Conservation (phyloP, 2,329 filamentous ascomycete species). For the Diplodia intermedia region DNA sequence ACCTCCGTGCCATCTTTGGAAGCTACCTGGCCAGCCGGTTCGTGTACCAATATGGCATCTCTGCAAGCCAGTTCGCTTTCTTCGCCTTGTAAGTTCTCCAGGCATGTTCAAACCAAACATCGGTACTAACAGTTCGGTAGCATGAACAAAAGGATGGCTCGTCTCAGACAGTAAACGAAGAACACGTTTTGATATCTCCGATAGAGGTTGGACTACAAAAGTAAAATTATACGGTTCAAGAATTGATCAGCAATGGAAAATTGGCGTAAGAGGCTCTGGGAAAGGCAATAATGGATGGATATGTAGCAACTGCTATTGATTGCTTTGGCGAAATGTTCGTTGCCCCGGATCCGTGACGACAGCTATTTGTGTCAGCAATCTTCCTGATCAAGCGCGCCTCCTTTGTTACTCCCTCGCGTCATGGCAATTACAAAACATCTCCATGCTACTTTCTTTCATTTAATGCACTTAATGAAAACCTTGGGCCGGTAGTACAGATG, state of each 20-base stretch:
- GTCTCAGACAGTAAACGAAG: constrained; percentile 2
- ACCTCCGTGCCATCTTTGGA: constrained; percentile 93
- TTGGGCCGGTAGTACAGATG: too few relatives aligned
- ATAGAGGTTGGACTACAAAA: background rate
- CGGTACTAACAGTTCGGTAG: background rate
- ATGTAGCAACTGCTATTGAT: background rate
- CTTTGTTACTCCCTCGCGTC: too few relatives aligned
- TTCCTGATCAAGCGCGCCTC: too few relatives aligned
- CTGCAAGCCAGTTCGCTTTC: constrained; percentile 95
- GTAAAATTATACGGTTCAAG: background rate
- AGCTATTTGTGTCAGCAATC: too few relatives aligned
- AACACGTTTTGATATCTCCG: background rate
- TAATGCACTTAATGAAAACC: too few relatives aligned
- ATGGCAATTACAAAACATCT: too few relatives aligned
- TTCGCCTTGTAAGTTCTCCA: constrained; percentile 72
- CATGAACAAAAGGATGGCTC: constrained; percentile 33
- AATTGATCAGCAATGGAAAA: background rate
- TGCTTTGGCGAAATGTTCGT: background rate
- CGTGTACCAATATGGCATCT: constrained; percentile 93
- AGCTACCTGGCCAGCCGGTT: constrained; percentile 94
- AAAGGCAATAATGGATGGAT: background rate
- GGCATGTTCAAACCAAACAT: too few relatives aligned
- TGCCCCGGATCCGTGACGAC: too few relatives aligned
- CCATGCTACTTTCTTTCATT: too few relatives aligned
- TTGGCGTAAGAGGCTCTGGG: background rate